A percentile compares a stretch with the other conserved stretches of the same genome.
phyloP scores from a whole-genome alignment of 2,329 filamentous ascomycete species.

The Ophiostoma sp. region DNA sequence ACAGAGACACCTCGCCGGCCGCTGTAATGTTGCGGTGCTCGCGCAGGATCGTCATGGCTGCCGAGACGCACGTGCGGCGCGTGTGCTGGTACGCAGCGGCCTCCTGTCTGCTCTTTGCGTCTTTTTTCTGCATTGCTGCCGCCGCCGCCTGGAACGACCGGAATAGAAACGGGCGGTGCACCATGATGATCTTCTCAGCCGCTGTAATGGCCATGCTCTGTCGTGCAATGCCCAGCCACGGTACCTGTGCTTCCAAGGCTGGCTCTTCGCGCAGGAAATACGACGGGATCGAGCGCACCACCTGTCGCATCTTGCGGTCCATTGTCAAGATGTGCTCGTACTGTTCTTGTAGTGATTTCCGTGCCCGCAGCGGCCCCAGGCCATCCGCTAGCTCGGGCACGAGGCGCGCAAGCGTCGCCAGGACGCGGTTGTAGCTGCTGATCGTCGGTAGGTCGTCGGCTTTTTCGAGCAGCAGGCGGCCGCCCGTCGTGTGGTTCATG shows the following conservation, averaged over 20 bases:
- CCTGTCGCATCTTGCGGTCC: slow-evolving; percentile 33
- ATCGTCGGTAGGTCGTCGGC: slow-evolving; percentile 24
- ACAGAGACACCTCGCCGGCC: slow-evolving; percentile 27
- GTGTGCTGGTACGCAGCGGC: slow-evolving; percentile 29
- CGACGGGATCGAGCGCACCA: slow-evolving; percentile 32
- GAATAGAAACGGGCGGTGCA: slow-evolving; percentile 36
- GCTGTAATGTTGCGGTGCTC: slow-evolving; percentile 28
- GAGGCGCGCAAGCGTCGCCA: slow-evolving; percentile 31
- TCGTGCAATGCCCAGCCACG: slow-evolving; percentile 35
- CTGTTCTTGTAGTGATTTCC: slow-evolving; percentile 31
- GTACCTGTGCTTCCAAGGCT: slow-evolving; percentile 28
- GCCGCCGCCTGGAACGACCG: slow-evolving; percentile 30
- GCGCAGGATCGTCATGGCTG: slow-evolving; percentile 35
- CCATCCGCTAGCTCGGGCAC: slow-evolving; percentile 33
- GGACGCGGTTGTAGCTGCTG: slow-evolving; percentile 30
- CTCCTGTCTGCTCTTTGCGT: neutral
- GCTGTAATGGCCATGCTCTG: slow-evolving; percentile 36
- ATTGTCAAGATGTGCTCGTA: slow-evolving; percentile 34
- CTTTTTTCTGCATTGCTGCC: neutral
- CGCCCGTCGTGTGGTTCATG: slow-evolving; percentile 27
- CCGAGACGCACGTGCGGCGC: slow-evolving; percentile 34
- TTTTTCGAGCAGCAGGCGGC: slow-evolving; percentile 20
- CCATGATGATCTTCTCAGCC: slow-evolving; percentile 39
- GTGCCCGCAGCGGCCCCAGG: slow-evolving; percentile 32
- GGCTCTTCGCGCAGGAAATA: slow-evolving; percentile 31